Percentiles rank a stretch among this genome's conserved stretches.
Conservation (phyloP, 306 rosid genomes). For the Potentilla sterilis region DNA sequence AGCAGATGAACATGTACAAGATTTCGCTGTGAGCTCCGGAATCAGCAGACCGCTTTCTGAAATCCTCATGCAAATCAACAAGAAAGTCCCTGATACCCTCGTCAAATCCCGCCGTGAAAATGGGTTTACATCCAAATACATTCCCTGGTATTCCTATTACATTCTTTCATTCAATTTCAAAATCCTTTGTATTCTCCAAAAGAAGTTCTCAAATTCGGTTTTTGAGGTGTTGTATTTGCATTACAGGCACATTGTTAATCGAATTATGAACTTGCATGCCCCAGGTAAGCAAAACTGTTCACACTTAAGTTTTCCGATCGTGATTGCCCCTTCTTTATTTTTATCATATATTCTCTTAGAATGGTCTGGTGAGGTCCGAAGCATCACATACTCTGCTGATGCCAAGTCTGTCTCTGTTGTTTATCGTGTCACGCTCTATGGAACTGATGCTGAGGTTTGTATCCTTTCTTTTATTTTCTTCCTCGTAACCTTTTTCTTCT, state of each 20-base stretch:
- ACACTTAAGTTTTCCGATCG: not conserved
- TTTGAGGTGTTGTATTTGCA: not conserved
- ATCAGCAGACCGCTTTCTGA: conserved; percentile 67
- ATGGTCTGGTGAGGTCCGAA: conserved; percentile 86
- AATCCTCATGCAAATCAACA: conserved; percentile 71
- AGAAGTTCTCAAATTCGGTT: not conserved
- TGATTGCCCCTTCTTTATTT: not conserved
- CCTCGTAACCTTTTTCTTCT: too few relatives aligned
- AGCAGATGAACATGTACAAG: not conserved
- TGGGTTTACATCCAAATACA: conserved; percentile 53
- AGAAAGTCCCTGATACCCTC: conserved; percentile 73
- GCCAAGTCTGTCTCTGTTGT: conserved; percentile 74
- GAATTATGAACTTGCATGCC: conserved; percentile 75
- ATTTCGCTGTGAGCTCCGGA: conserved; percentile 41
- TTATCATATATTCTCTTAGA: conserved; percentile 33
- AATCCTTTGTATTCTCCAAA: not conserved
- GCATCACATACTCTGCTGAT: conserved; percentile 56
- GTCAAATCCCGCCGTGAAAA: conserved; percentile 54
- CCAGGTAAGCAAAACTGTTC: conserved; percentile 39
- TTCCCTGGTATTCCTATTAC: conserved; percentile 52
- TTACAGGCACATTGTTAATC: conserved; percentile 69
- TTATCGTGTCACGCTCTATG: conserved; percentile 82
- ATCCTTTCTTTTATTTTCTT: not conserved
- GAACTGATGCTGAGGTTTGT: conserved; percentile 84
- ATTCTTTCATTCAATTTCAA: not conserved